Evolutionary conservation across 805 yeast species (phyloP), one percentile per base, ranked within the genome.

Genomic region (Sugiyamaella mastotermitis): DNA sequence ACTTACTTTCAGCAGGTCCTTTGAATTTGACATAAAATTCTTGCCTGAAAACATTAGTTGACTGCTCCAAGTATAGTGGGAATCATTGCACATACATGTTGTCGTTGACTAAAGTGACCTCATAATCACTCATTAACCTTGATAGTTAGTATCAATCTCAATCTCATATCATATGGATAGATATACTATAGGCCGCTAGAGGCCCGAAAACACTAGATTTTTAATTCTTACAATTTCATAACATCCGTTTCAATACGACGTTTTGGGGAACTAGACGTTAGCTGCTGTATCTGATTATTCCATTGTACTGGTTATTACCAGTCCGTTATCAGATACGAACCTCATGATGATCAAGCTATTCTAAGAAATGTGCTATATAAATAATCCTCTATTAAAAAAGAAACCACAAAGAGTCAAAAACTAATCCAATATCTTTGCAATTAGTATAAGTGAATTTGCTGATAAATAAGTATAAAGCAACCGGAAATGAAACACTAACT

Each of bases 181-280:
- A 18, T n/a, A 17, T 14, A 32, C 10, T 8, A 14, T 26, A 16
- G 16, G 21, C 8, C 25, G 13, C 24, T 25, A 22, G 18, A 11
- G 16, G 7, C 19, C 19, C 31, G 17, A 21, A 17, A 21, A 11
- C 23, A 14, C 11, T 18, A 26, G 15, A 25, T 9, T 19, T 5
- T 8, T 17, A 27, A 13, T 27, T 70, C 81, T 56, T 61, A 83
- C 74, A 90, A 69, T 60, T 88, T 92, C 95, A 85, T 87, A 33
- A 90, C 97, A 60, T 90, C 98, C 20, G 92, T 84, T 56, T 88
- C 96, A 48, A 92, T 88, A 34, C 94, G 72, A 57, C 86, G 71
- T 52, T 77, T 80, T 23, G 83, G 81, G 5, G 83, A 74, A 57
- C 82, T 52, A 27, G n/a, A n/a, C n/a, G n/a, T n/a, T n/a, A n/a